A percentile compares a stretch with the other conserved stretches of the same genome.
These are phyloP conservation scores for Xerophyta viscosa DNA, from an alignment of 106 monocot genomes.

Conservation along the genomic window DNA sequence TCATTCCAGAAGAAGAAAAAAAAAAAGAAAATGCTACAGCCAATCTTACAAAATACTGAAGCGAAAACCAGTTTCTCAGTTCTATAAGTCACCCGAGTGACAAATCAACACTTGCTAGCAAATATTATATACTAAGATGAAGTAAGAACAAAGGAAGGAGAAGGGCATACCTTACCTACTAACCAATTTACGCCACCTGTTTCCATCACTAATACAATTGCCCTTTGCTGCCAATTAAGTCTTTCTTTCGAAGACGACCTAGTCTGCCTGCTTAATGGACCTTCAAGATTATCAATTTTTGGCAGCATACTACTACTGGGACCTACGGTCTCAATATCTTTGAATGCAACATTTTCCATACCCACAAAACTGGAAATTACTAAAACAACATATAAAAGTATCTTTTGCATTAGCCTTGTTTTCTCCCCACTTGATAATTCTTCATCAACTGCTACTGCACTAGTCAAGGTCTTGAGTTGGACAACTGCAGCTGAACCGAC, in stretches of 20 bases:
- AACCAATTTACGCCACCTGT: slow-evolving; percentile 98
- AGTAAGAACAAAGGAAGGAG: neutral
- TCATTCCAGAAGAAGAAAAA: too few species aligned
- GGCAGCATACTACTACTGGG: slow-evolving; percentile 8
- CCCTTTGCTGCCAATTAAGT: slow-evolving; percentile 56
- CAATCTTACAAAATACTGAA: too few species aligned
- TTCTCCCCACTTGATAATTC: slow-evolving; percentile 45
- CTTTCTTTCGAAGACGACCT: slow-evolving; percentile 31
- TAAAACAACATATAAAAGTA: slow-evolving; percentile 70
- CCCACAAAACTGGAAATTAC: slow-evolving; percentile 68
- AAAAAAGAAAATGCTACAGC: too few species aligned
- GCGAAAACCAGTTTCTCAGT: too few species aligned
- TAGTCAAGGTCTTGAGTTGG: slow-evolving; percentile 66
- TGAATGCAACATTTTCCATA: slow-evolving; percentile 32
- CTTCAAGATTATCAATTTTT: slow-evolving; percentile 10
- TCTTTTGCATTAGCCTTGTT: slow-evolving; percentile 53
- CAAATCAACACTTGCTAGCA: too few species aligned
- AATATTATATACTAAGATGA: too few species aligned
- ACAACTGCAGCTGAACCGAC: slow-evolving; percentile 66
- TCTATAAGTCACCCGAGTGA: too few species aligned
- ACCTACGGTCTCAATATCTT: slow-evolving; percentile 17
- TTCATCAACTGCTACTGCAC: slow-evolving; percentile 52
- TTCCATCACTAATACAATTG: slow-evolving; percentile 86
- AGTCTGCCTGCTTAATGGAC: slow-evolving; percentile 17
- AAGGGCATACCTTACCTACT: slow-evolving; percentile 79